Percentiles rank a stretch among this genome's conserved stretches.
Conservation (phyloP, 306 rosid species). For the Lupinus albus region DNA sequence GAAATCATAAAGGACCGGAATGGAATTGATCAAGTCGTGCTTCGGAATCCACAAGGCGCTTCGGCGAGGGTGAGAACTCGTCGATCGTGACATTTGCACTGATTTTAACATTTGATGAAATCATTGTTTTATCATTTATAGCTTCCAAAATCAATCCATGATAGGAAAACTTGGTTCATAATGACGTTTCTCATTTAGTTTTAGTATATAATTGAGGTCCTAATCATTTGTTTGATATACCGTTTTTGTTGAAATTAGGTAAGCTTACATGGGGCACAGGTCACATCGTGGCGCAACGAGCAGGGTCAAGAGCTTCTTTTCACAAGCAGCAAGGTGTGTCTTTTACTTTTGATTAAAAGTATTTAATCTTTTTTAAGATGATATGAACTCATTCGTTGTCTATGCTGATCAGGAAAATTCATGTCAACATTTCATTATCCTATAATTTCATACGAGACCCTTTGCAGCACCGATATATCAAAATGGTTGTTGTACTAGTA, state of each 20-base stretch:
- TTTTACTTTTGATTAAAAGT: slow-evolving; percentile 8
- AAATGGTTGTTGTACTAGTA: too few relatives aligned
- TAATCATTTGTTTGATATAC: slow-evolving; percentile 30
- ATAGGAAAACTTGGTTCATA: slow-evolving; percentile 16
- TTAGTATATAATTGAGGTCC: slow-evolving; percentile 25
- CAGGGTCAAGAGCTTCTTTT: slow-evolving; percentile 90
- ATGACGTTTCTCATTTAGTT: slow-evolving; percentile 6
- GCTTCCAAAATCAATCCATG: slow-evolving; percentile 16
- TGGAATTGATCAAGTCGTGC: slow-evolving; percentile 69
- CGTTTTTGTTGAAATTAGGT: slow-evolving; percentile 57
- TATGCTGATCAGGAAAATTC: slow-evolving; percentile 13
- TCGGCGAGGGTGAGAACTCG: slow-evolving; percentile 66
- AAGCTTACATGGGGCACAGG: slow-evolving; percentile 90
- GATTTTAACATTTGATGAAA: slow-evolving; percentile 4
- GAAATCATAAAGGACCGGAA: slow-evolving; percentile 79
- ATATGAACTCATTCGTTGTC: slow-evolving; percentile 18
- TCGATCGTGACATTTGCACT: slow-evolving; percentile 6
- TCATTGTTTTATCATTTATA: slow-evolving; percentile 23
- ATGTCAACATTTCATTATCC: slow-evolving; percentile 29
- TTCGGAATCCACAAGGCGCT: slow-evolving; percentile 77
- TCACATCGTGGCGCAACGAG: slow-evolving; percentile 85
- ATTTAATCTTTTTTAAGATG: neutral
- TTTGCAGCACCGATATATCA: neutral
- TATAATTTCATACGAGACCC: slow-evolving; percentile 8
- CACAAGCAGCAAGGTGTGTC: slow-evolving; percentile 84